A percentile compares a stretch with the other conserved stretches of the same genome.
Conservation (phyloP, 306 rosid genomes). For the Pachyrhizus erosus region DNA sequence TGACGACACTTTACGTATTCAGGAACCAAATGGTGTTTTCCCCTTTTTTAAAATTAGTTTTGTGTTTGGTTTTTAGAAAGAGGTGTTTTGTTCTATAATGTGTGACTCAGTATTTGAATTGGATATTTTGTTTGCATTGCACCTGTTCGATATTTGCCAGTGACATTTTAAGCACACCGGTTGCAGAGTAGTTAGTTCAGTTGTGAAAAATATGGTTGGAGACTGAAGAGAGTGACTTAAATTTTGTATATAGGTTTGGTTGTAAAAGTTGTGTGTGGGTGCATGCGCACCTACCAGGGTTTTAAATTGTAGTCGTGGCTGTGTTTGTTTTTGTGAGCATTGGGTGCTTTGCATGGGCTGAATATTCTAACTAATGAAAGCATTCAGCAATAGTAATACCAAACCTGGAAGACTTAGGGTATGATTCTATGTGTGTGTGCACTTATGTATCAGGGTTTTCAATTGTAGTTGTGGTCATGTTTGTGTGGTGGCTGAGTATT, state of each 20-base stretch:
- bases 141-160: background rate
- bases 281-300: background rate
- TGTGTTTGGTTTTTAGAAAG: background rate
- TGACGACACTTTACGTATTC: too few relatives aligned
- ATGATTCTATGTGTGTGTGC: background rate
- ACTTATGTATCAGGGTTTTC: background rate
- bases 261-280: background rate
- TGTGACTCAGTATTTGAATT: background rate
- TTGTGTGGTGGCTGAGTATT: background rate
- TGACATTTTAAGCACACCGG: background rate
- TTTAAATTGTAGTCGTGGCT: background rate
- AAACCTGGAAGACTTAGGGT: background rate
- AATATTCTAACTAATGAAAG: background rate
- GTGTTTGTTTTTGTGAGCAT: background rate
- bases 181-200: background rate
- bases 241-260: background rate
- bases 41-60: background rate
- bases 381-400: background rate
- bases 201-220: background rate
- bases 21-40: too few relatives aligned
- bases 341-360: background rate
- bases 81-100: constrained; percentile 17
- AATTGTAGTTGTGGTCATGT: background rate
- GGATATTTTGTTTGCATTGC: background rate
- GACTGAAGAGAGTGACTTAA: background rate